These are phyloP conservation scores for Thelonectria rubi DNA, from an alignment of 2,329 filamentous ascomycete genomes.

Conservation along the genomic window DNA sequence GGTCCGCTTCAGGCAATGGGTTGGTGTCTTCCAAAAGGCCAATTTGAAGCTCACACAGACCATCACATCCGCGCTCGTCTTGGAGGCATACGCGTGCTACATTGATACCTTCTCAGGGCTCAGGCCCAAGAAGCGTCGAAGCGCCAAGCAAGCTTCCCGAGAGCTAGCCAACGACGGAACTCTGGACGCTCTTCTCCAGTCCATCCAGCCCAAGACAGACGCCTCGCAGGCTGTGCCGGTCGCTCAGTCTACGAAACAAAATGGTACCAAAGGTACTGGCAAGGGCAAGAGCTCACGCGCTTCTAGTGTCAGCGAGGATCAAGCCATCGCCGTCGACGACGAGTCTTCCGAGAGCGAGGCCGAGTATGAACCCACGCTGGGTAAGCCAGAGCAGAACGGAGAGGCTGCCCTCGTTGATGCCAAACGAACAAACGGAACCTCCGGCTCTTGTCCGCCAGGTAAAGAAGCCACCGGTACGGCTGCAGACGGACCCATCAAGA, in stretches of 20 bases:
- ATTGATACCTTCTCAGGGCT: slow-evolving; percentile 44
- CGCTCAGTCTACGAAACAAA: slow-evolving; percentile 16
- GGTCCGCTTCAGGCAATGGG: slow-evolving; percentile 49
- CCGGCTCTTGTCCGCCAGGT: slow-evolving; percentile 9
- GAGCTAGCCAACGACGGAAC: slow-evolving; percentile 40
- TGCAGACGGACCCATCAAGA: slow-evolving; percentile 21
- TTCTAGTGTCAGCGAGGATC: slow-evolving; percentile 36
- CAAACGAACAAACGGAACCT: slow-evolving; percentile 25
- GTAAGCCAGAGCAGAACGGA: slow-evolving; percentile 23
- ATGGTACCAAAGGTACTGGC: slow-evolving; percentile 7
- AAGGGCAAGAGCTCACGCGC: slow-evolving; percentile 32
- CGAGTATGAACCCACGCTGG: slow-evolving; percentile 39
- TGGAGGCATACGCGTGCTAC: slow-evolving; percentile 44
- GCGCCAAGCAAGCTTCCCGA: slow-evolving; percentile 44
- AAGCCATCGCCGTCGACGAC: slow-evolving; percentile 18
- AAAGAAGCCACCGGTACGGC: neutral
- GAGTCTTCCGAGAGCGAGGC: slow-evolving; percentile 40
- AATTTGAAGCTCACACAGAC: slow-evolving; percentile 37
- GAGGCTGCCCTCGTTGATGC: slow-evolving; percentile 7
- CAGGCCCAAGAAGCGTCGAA: slow-evolving; percentile 46
- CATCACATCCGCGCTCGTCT: slow-evolving; percentile 38
- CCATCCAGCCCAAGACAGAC: slow-evolving; percentile 22
- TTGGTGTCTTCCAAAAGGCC: slow-evolving; percentile 41
- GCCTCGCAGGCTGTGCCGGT: slow-evolving; percentile 8
- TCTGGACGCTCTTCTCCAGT: slow-evolving; percentile 36